These are phyloP conservation scores for Setaria italica DNA, from an alignment of 202 grass and related monocot genomes.

Conservation along the genomic window DNA sequence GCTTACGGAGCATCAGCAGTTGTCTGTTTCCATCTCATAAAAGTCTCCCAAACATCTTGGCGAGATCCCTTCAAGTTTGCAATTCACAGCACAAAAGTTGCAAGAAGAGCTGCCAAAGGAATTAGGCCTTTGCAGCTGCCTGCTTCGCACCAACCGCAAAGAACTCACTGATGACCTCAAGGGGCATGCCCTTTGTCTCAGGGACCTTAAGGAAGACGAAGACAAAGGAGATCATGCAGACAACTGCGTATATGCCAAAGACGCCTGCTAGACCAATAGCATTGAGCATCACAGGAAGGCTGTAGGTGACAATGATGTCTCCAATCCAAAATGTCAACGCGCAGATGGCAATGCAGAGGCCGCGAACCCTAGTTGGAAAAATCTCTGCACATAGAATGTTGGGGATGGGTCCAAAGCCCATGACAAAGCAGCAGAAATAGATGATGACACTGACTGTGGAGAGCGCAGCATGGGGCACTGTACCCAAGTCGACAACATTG, in stretches of 20 bases:
- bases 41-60: background rate
- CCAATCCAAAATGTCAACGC: conserved; percentile 78
- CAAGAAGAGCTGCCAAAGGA: conserved; percentile 5
- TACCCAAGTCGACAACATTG: conserved; percentile 65
- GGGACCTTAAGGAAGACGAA: conserved; percentile 93
- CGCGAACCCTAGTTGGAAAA: conserved; percentile 87
- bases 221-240: conserved; percentile 67
- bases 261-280: conserved; percentile 80
- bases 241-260: conserved; percentile 78
- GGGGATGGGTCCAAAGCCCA: conserved; percentile 80
- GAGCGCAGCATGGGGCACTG: conserved; percentile 63
- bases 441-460: conserved; percentile 74
- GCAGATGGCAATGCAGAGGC: conserved; percentile 86
- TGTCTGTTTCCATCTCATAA: conserved; percentile 35
- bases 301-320: conserved; percentile 82
- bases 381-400: conserved; percentile 84
- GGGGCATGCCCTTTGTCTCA: conserved; percentile 95
- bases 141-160: conserved; percentile 78
- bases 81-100: conserved; percentile 29
- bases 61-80: conserved; percentile 13
- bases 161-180: conserved; percentile 93
- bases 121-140: conserved; percentile 52
- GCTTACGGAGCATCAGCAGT: conserved; percentile 5
- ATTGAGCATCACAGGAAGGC: conserved; percentile 78
- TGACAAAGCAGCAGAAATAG: conserved; percentile 83